phyloP scores from a whole-genome alignment of 805 yeast species.

The Lipomyces orientalis region DNA sequence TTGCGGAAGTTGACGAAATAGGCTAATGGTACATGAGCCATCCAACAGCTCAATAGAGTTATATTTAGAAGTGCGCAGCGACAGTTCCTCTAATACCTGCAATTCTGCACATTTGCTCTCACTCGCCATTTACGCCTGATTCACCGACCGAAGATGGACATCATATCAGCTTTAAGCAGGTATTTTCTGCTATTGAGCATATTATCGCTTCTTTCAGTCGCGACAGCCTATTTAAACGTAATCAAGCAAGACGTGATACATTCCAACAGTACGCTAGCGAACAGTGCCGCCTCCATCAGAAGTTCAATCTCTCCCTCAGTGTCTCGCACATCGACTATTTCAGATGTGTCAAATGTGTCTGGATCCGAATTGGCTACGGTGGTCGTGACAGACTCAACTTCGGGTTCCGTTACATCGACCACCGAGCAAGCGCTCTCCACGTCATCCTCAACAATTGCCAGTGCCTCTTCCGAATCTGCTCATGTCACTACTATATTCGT shows the following conservation, averaged over 20 bases:
- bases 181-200: background rate
- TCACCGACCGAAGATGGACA: background rate
- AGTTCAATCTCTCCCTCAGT: background rate
- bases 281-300: background rate
- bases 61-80: background rate
- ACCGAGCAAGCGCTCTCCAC: background rate
- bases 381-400: background rate
- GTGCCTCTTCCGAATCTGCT: conserved; percentile 32
- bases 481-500: conserved; percentile 28
- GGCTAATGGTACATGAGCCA: too few species aligned
- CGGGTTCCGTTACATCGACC: background rate
- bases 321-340: background rate
- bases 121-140: background rate
- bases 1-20: background rate
- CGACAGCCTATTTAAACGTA: too few species aligned
- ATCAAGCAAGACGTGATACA: background rate
- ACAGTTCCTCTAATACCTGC: background rate
- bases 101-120: background rate
- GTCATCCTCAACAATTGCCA: conserved; percentile 40
- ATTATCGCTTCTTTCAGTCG: background rate
- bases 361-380: background rate
- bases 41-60: background rate
- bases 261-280: background rate
- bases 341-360: background rate
- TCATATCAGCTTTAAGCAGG: background rate